Evolutionary conservation across 352 stramenopile genomes (phyloP).

Genomic region (Phytophthora sansomeana): DNA sequence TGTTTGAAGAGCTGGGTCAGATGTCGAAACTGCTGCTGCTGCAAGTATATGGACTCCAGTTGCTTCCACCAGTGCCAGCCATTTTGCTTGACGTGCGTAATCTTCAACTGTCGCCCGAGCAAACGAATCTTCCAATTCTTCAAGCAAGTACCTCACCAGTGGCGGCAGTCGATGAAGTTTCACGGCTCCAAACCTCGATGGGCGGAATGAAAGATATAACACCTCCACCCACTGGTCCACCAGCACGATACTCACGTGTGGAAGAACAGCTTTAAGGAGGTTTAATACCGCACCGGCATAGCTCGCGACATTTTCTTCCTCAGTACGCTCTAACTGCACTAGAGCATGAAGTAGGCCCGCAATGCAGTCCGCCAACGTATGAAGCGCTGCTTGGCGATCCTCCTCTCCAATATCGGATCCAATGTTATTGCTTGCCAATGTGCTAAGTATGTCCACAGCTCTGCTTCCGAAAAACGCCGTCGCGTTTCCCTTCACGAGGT

Average conservation of each 20-base stretch:
- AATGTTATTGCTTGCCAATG: constrained; percentile 50
- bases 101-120: constrained; percentile 62
- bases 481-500: constrained; percentile 55
- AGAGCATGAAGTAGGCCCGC: constrained; percentile 54
- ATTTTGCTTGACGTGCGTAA: constrained; percentile 81
- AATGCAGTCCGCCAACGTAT: constrained; percentile 63
- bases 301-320: constrained; percentile 22
- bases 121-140: constrained; percentile 72
- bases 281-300: constrained; percentile 36
- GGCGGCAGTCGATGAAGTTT: constrained; percentile 29
- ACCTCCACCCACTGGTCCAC: constrained; percentile 66
- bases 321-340: constrained; percentile 34
- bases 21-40: constrained; percentile 14
- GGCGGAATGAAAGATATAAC: constrained; percentile 55
- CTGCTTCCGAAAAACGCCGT: constrained; percentile 39
- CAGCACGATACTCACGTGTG: constrained; percentile 66
- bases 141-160: constrained; percentile 44
- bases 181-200: constrained; percentile 35
- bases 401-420: constrained; percentile 54
- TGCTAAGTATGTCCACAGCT: constrained; percentile 32
- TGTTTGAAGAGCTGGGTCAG: constrained; percentile 9
- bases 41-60: constrained; percentile 58
- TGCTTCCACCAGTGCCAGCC: constrained; percentile 65
- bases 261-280: constrained; percentile 54
- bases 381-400: constrained; percentile 66